phyloP scores from a whole-genome alignment of 768 basidiomycete species.

The Russula dissimulans region DNA sequence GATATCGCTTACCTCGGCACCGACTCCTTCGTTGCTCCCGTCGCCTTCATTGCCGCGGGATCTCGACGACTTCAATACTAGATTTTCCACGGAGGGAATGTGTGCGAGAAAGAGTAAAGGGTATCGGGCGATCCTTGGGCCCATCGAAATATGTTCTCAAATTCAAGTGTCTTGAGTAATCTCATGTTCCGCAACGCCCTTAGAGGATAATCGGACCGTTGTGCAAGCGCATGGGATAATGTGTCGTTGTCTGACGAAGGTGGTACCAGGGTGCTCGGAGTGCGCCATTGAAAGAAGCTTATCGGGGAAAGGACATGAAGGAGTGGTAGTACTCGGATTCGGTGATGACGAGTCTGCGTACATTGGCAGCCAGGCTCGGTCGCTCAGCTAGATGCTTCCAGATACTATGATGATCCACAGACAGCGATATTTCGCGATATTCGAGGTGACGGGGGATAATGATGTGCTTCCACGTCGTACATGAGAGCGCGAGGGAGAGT shows the following conservation, averaged over 20 bases:
- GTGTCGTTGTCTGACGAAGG: background rate
- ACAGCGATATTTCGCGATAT: conserved; percentile 11
- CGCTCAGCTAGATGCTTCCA: conserved; percentile 16
- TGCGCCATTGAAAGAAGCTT: background rate
- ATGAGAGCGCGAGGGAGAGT: conserved; percentile 10
- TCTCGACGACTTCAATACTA: conserved; percentile 11
- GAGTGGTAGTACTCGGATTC: conserved; percentile 2
- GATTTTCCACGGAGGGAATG: conserved; percentile 10
- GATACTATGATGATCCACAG: conserved; percentile 2
- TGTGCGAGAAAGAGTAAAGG: conserved; percentile 12
- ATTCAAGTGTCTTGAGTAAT: conserved; percentile 10
- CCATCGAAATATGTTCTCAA: conserved; percentile 10
- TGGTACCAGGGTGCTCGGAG: conserved; percentile 1
- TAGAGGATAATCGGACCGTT: background rate
- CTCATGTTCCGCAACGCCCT: conserved; percentile 11
- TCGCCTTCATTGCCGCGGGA: background rate
- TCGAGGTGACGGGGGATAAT: conserved; percentile 16
- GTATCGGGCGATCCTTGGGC: conserved; percentile 8
- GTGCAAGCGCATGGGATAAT: background rate
- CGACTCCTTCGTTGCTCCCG: background rate
- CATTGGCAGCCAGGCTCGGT: conserved; percentile 12
- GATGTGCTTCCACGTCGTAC: conserved; percentile 9
- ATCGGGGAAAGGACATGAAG: background rate
- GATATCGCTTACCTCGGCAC: background rate
- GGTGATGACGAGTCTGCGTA: conserved; percentile 9